phyloP scores from a whole-genome alignment of 148 eudicot species.

The Camellia sinensis region DNA sequence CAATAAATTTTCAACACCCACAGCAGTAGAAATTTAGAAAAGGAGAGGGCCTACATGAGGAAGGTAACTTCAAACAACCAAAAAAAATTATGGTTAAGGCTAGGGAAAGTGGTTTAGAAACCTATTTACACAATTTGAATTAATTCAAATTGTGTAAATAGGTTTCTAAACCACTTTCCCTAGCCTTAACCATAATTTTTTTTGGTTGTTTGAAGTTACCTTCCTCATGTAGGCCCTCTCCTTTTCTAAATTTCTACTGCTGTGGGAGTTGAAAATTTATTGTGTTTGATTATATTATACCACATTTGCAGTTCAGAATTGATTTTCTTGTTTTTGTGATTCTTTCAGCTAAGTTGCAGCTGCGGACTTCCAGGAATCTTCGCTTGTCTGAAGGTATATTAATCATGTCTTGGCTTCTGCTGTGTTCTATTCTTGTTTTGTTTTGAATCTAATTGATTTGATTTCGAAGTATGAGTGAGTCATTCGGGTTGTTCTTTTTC shows the following conservation, averaged over 20 bases:
- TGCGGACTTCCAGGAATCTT: slow-evolving; percentile 73
- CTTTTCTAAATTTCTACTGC: background rate
- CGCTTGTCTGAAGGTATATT: slow-evolving; percentile 71
- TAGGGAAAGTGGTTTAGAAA: background rate
- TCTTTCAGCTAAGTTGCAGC: slow-evolving; percentile 62
- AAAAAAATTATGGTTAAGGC: background rate
- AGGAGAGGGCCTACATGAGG: background rate
- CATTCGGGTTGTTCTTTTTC: background rate
- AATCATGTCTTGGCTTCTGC: background rate
- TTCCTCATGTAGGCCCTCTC: background rate
- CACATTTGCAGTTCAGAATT: background rate
- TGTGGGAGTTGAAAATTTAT: background rate
- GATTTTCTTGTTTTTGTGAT: background rate
- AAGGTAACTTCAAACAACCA: slow-evolving; percentile 1
- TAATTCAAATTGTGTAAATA: background rate
- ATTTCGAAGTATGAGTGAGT: background rate
- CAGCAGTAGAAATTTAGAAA: too few relatives aligned
- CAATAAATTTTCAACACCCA: background rate
- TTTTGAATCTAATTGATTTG: background rate
- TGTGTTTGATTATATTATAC: background rate
- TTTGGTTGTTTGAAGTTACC: slow-evolving; percentile 4
- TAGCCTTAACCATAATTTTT: background rate
- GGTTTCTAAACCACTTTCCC: background rate
- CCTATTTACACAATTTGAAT: background rate
- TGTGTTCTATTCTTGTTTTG: background rate